Conservation (phyloP, 257 asterid species). For the Przewalskia tangutica region DNA sequence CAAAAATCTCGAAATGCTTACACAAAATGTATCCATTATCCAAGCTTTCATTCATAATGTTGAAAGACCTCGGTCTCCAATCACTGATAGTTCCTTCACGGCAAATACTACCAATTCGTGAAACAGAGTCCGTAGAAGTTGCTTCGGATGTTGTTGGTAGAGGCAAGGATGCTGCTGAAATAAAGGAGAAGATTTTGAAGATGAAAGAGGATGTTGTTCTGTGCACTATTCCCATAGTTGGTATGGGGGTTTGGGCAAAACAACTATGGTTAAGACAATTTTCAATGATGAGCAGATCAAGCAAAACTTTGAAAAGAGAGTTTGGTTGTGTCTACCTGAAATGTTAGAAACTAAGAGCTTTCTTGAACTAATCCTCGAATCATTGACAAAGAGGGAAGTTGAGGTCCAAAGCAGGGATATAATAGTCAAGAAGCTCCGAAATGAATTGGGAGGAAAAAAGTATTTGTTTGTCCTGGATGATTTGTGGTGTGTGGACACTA, state of each 20-base stretch:
- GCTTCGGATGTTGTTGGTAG: slow-evolving; percentile 8
- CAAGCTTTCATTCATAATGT: slow-evolving; percentile 5
- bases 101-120: not conserved
- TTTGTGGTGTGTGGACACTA: not conserved
- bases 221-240: slow-evolving; percentile 2
- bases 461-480: too few species aligned
- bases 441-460: too few species aligned
- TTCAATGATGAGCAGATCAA: slow-evolving; percentile 1
- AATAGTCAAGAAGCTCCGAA: too few species aligned
- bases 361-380: slow-evolving; percentile 5
- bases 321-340: slow-evolving; percentile 10
- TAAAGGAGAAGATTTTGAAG: not conserved
- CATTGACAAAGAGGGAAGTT: too few species aligned
- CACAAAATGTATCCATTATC: not conserved
- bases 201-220: not conserved
- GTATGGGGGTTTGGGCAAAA: slow-evolving; percentile 12
- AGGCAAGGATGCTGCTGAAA: not conserved
- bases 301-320: slow-evolving; percentile 2
- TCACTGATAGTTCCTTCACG: not conserved
- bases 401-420: too few species aligned
- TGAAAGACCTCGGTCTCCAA: not conserved
- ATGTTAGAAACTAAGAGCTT: slow-evolving; percentile 6
- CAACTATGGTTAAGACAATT: not conserved
- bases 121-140: not conserved
- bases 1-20: not conserved